Base-by-base conservation (phyloP, 768 basidiomycete species). In the Auricularia cornea region DNA sequence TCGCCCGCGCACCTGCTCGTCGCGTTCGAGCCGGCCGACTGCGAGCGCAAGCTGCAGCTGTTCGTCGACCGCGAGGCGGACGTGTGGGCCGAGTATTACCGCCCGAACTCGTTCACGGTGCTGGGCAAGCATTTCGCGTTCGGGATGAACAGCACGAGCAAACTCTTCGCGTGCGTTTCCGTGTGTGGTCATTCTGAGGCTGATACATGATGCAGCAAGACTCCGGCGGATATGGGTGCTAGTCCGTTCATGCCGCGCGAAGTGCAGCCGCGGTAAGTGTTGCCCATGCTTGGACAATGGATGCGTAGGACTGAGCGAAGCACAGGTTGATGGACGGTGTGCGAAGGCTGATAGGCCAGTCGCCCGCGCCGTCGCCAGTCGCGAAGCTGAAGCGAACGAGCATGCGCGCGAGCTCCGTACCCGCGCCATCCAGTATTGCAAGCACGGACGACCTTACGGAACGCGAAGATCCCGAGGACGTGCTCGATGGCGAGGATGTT, bases 71-170 rank as follows among this genome's bases (percentile, higher is more conserved):
- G 74, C 14, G 80, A 79, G 63, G 85, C 84, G 26, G 91, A 92
- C 66, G 94, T 88, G 70, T 94, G 92, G 92, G 81, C 86, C 2
- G 90, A 92, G 71, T 94, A 94, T 75, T 96, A 96, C 69, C 80
- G 91, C 5, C 93, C 94, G 11, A 73, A 87, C 62, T 71, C 93
- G 59, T 93, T 93, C 75, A 95, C 94, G 0, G 86, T 87, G 3
- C 75, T 95, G 60, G 89, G 87, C 20, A 90, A 92, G 70, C 92
- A 94, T 70, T 94, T 94, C 74, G 91, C 90, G 12, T 94, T 87
- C 75, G 88, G 86, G n/a, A 94, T 95, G 88, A 93, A 92, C 65
- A 90, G 88, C 67, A 93, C 91, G 3, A 73, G 89, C 59, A 92
- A 90, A 71, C 78, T 92, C 2, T 89, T 90, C 32, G 90, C 89